Base-by-base conservation (phyloP, 495 filamentous ascomycete species). In the Apiosordaria backusii region DNA sequence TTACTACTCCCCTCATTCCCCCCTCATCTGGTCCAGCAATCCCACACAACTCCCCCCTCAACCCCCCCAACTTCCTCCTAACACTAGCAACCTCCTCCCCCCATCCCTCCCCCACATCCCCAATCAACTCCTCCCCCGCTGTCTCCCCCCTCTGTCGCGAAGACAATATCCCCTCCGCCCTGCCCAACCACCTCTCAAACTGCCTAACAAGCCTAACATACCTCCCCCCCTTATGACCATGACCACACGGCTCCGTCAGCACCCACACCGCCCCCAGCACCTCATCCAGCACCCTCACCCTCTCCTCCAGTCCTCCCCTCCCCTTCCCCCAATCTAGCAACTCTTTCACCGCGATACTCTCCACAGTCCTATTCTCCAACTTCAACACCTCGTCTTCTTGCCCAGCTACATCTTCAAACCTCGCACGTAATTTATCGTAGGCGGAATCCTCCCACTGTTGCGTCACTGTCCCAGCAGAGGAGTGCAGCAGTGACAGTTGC, bases 401-500 rank as follows among this genome's bases (percentile, higher is more conserved):
- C 22, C 52, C 65, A 1, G 72, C 75, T 4, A 84, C 70, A 16
- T 67, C 66, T 9, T 74, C 69, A 63, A 84, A 87, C 40, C 78
- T 76, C 0, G 23, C 59, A 2, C 74, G 71, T 5, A 87, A 71
- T 40, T 74, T 76, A 35, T 65, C 27, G 59, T 77, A 74, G 0
- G 85, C 85, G 69, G 81, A 84, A 1, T 64, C 74, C 59, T 77
- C 74, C 85, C 85, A 88, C 57, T 79, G 72, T 10, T 54, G 59
- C 10, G 65, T 67, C 52, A 75, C 74, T 13, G 50, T 62, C 7
- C 66, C 64, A 18, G 81, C 80, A 57, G 75, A 74, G 60, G 80
- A 82, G 77, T 91, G 89, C 15, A 93, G 77, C 10, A 93, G 79
- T 71, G 87, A 86, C 4, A 93, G 77, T 71, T 92, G 90, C 23